phyloP scores from a whole-genome alignment of 176 grass and related monocot species.

The Avena eriantha region DNA sequence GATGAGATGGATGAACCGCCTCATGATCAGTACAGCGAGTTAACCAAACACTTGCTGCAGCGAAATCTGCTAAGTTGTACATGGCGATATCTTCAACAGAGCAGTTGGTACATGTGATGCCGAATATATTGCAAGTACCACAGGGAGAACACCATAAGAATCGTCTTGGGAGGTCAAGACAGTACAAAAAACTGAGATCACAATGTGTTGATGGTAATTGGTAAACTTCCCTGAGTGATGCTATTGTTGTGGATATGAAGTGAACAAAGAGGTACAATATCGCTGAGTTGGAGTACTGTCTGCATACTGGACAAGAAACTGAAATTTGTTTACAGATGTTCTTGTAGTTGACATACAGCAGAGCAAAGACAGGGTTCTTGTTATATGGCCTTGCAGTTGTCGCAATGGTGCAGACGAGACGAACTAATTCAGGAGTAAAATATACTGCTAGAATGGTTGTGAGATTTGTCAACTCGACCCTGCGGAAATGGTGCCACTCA shows the following conservation, averaged over 20 bases:
- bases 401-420: slow-evolving; percentile 41
- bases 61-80: slow-evolving; percentile 60
- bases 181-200: slow-evolving; percentile 70
- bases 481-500: slow-evolving; percentile 68
- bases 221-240: slow-evolving; percentile 64
- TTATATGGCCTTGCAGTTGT: slow-evolving; percentile 67
- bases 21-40: slow-evolving; percentile 36
- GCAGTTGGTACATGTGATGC: slow-evolving; percentile 67
- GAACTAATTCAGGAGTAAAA: slow-evolving; percentile 55
- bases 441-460: slow-evolving; percentile 52
- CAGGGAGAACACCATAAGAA: slow-evolving; percentile 62
- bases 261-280: slow-evolving; percentile 58
- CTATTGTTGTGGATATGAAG: slow-evolving; percentile 82
- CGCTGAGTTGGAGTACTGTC: slow-evolving; percentile 50
- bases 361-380: slow-evolving; percentile 45
- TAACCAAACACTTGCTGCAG: slow-evolving; percentile 43
- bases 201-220: slow-evolving; percentile 54
- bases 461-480: slow-evolving; percentile 67
- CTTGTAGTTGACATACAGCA: slow-evolving; percentile 75
- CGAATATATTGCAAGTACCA: slow-evolving; percentile 64
- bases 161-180: slow-evolving; percentile 76
- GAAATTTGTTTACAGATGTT: slow-evolving; percentile 66
- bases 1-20: slow-evolving; percentile 41
- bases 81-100: slow-evolving; percentile 61
- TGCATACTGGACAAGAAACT: slow-evolving; percentile 46